phyloP scores from a whole-genome alignment of 305 asterid genomes.

The Nicotiana rustica region DNA sequence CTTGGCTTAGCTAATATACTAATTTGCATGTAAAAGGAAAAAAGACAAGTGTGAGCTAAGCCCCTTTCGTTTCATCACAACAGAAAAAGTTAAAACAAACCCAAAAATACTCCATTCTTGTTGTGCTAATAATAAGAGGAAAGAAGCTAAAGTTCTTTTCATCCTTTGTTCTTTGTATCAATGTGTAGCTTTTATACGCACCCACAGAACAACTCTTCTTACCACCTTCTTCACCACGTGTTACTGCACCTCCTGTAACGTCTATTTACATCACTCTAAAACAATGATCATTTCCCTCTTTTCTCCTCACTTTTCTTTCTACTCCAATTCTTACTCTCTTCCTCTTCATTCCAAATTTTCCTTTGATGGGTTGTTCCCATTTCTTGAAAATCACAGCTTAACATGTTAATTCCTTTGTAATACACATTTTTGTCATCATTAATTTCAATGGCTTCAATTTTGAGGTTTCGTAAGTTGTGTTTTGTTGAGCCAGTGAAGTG shows the following conservation, averaged over 20 bases:
- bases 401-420: background rate
- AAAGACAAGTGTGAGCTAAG: constrained; percentile 43
- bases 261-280: constrained; percentile 20
- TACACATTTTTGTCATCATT: background rate
- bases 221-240: constrained; percentile 48
- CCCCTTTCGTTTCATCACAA: constrained; percentile 35
- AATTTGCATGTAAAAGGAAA: constrained; percentile 42
- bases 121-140: background rate
- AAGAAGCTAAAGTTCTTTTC: background rate
- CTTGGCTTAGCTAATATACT: background rate
- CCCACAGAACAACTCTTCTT: constrained; percentile 45
- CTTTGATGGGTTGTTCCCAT: constrained; percentile 36
- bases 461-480: constrained; percentile 71
- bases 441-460: constrained; percentile 63
- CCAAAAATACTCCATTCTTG: constrained; percentile 24
- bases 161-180: constrained; percentile 19
- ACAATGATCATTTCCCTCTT: background rate
- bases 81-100: background rate
- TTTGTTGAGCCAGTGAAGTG: constrained; percentile 56
- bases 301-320: constrained; percentile 24
- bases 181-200: constrained; percentile 37
- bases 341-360: background rate
- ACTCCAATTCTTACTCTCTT: background rate
- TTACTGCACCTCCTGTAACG: constrained; percentile 40
- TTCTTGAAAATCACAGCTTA: constrained; percentile 20